phyloP scores from a whole-genome alignment of 2,329 filamentous ascomycete species.

The Aspergillus vadensis region DNA sequence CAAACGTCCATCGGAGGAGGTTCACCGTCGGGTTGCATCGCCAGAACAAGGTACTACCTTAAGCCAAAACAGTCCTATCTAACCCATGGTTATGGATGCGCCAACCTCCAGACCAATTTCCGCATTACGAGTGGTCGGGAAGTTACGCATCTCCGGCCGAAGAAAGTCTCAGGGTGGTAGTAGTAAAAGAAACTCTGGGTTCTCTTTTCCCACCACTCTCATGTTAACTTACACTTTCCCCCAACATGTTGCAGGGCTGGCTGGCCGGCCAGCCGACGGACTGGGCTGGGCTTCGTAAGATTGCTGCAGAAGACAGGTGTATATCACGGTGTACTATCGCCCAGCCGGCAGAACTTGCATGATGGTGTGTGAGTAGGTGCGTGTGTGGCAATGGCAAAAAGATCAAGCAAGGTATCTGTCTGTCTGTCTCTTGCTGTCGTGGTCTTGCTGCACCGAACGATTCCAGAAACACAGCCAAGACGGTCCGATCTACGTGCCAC shows the following conservation, averaged over 20 bases:
- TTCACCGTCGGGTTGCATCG: constrained; percentile 2
- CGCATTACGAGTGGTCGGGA: neutral
- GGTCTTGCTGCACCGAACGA: constrained; percentile 37
- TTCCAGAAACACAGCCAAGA: constrained; percentile 38
- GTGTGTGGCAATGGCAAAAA: constrained; percentile 13
- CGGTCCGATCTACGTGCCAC: constrained; percentile 21
- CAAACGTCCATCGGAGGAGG: neutral
- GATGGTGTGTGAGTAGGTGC: neutral
- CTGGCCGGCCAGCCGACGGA: no score
- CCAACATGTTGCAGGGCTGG: no score
- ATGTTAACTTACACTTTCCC: no score
- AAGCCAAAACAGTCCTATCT: neutral
- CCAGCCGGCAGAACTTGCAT: neutral
- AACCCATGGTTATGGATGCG: neutral
- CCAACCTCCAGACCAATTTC: no score
- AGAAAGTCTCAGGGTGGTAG: neutral
- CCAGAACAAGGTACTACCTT: neutral
- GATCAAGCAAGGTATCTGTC: neutral
- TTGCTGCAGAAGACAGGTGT: neutral
- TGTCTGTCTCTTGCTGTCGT: neutral
- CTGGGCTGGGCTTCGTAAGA: neutral
- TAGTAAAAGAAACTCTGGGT: neutral
- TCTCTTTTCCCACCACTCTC: no score
- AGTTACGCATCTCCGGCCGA: neutral
- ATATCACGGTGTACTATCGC: neutral